These are phyloP conservation scores for Blastobotrys parvus DNA, from an alignment of 805 yeast genomes.

Conservation along the genomic window DNA sequence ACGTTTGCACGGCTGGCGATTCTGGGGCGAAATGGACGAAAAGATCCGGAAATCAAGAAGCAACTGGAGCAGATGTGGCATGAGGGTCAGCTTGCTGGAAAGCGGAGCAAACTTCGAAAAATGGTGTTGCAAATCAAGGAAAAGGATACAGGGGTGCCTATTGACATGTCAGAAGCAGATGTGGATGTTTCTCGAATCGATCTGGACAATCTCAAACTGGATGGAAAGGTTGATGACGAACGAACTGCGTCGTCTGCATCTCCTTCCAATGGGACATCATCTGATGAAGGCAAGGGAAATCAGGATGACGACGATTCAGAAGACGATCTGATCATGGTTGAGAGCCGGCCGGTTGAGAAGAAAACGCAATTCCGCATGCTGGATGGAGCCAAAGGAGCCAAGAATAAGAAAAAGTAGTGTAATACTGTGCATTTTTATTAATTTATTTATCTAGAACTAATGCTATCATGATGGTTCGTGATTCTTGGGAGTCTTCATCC, in stretches of 20 bases:
- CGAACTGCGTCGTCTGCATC: neutral
- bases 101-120: neutral
- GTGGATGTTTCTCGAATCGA: no score
- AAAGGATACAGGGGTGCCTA: neutral
- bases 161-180: no score
- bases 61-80: conserved; percentile 3
- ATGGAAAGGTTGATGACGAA: no score
- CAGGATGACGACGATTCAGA: neutral
- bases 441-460: no score
- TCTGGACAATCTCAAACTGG: no score
- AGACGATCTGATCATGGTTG: neutral
- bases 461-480: no score
- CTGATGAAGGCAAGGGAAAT: neutral
- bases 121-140: neutral
- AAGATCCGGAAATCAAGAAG: conserved; percentile 1
- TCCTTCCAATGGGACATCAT: neutral
- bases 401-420: no score
- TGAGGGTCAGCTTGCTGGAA: neutral
- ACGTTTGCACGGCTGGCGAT: conserved; percentile 15
- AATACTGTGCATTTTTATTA: no score
- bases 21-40: conserved; percentile 3
- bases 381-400: no score
- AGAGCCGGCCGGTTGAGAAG: neutral
- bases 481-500: neutral
- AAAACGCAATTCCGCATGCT: no score